These are phyloP conservation scores for Blastobotrys aristatus DNA, from an alignment of 1,139 yeast genomes.

Conservation along the genomic window DNA sequence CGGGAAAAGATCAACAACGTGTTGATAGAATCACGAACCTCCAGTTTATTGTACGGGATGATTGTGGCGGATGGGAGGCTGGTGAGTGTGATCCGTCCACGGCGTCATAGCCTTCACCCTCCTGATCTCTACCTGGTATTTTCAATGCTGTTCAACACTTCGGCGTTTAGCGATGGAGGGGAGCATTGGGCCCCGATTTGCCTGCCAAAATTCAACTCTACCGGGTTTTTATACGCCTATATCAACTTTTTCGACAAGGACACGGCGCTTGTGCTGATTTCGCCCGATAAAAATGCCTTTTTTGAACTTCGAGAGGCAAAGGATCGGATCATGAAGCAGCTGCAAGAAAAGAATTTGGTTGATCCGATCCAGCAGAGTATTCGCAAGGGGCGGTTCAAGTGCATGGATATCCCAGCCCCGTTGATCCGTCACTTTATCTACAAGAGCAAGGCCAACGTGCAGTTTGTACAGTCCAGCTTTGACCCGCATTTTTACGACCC, in stretches of 20 bases:
- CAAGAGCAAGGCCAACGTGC: constrained; percentile 61
- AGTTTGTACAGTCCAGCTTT: constrained; percentile 46
- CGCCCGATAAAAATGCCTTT: constrained; percentile 81
- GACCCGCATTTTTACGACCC: constrained; percentile 33
- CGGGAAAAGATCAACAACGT: constrained; percentile 45
- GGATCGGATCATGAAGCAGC: constrained; percentile 44
- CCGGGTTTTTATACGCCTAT: constrained; percentile 81
- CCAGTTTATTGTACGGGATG: constrained; percentile 57
- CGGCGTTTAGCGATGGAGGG: constrained; percentile 49
- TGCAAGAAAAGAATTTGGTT: constrained; percentile 36
- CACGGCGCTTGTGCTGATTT: constrained; percentile 62
- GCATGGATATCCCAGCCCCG: constrained; percentile 54
- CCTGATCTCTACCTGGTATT: constrained; percentile 62
- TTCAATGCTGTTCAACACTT: constrained; percentile 54
- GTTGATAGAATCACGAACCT: constrained; percentile 40
- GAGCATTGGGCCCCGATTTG: constrained; percentile 95
- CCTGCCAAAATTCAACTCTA: constrained; percentile 80
- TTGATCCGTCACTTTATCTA: constrained; percentile 73
- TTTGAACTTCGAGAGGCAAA: constrained; percentile 65
- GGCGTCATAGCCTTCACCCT: constrained; percentile 61
- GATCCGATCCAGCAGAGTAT: constrained; percentile 39
- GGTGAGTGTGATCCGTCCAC: constrained; percentile 58
- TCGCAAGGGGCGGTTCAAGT: constrained; percentile 40
- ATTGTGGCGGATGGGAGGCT: constrained; percentile 53
- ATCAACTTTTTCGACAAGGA: constrained; percentile 52